Evolutionary conservation across 352 stramenopile genomes (phyloP).

Genomic region (Phytophthora macrochlamydospora): DNA sequence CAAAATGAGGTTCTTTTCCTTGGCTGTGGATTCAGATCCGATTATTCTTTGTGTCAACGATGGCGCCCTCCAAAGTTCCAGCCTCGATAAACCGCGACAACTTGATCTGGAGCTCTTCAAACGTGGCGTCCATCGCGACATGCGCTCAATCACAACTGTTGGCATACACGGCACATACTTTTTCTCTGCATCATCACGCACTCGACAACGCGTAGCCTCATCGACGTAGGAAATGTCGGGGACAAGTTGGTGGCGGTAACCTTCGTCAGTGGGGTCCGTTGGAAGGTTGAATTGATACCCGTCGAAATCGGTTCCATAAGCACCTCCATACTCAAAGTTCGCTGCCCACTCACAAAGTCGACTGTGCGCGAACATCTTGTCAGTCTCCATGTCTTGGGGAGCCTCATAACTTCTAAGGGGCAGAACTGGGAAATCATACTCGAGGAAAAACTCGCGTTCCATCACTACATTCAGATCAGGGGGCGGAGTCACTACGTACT

Average conservation of each 20-base stretch:
- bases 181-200: slow-evolving; percentile 7
- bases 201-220: slow-evolving; percentile 1
- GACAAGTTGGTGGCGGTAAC: slow-evolving; percentile 6
- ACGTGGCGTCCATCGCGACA: not conserved
- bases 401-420: not conserved
- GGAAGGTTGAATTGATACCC: not conserved
- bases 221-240: slow-evolving; percentile 12
- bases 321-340: not conserved
- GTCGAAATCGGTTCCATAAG: not conserved
- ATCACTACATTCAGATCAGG: not conserved
- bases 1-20: slow-evolving; percentile 19
- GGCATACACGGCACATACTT: slow-evolving; percentile 5
- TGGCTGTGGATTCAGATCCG: slow-evolving; percentile 33
- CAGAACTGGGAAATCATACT: not conserved
- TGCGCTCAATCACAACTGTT: not conserved
- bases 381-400: not conserved
- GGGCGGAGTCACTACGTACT: slow-evolving; percentile 4
- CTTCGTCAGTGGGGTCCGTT: not conserved
- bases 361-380: not conserved
- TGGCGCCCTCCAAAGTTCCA: slow-evolving; percentile 28
- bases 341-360: not conserved
- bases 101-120: slow-evolving; percentile 8
- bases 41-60: slow-evolving; percentile 30
- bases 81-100: slow-evolving; percentile 25
- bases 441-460: not conserved